Evolutionary conservation across 2,329 filamentous ascomycete genomes (phyloP).

Genomic region (Penicillium capsulatum): DNA sequence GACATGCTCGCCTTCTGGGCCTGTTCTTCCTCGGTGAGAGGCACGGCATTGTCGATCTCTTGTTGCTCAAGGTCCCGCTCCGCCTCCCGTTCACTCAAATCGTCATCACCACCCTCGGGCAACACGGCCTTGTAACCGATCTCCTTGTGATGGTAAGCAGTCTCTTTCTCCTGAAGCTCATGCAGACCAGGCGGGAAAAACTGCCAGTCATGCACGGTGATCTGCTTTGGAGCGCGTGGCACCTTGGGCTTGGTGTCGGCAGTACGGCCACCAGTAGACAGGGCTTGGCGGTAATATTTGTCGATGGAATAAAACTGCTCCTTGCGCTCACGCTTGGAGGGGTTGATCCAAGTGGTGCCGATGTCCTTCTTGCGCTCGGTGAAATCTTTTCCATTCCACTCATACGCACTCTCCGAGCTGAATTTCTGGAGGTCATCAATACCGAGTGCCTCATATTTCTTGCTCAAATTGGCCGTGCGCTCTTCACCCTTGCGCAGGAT

Average conservation of each 20-base stretch:
- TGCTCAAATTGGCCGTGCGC: constrained; percentile 82
- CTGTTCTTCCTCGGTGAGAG: constrained; percentile 83
- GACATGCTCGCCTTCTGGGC: constrained; percentile 80
- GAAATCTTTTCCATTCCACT: constrained; percentile 98
- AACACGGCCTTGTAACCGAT: constrained; percentile 92
- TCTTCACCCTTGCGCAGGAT: constrained; percentile 84
- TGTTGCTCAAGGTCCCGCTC: constrained; percentile 83
- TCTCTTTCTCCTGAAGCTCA: constrained; percentile 93
- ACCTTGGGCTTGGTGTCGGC: constrained; percentile 90
- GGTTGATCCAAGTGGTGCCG: constrained; percentile 94
- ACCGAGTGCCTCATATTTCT: constrained; percentile 93
- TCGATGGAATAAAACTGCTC: constrained; percentile 98
- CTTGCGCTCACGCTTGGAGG: constrained; percentile 95
- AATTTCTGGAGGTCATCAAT: constrained; percentile 98
- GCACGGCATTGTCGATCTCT: constrained; percentile 86
- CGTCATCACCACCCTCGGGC: constrained; percentile 84
- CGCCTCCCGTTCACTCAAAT: constrained; percentile 76
- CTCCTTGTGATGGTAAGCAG: constrained; percentile 91
- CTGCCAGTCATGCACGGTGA: constrained; percentile 90
- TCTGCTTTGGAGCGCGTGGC: constrained; percentile 90
- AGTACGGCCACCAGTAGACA: constrained; percentile 73
- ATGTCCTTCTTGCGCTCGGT: constrained; percentile 88
- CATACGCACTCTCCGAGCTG: constrained; percentile 92
- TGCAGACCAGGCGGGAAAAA: constrained; percentile 84
- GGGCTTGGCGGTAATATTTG: constrained; percentile 91